Conservation (phyloP, 2,329 filamentous ascomycete genomes). For the Penicillium sp. region DNA sequence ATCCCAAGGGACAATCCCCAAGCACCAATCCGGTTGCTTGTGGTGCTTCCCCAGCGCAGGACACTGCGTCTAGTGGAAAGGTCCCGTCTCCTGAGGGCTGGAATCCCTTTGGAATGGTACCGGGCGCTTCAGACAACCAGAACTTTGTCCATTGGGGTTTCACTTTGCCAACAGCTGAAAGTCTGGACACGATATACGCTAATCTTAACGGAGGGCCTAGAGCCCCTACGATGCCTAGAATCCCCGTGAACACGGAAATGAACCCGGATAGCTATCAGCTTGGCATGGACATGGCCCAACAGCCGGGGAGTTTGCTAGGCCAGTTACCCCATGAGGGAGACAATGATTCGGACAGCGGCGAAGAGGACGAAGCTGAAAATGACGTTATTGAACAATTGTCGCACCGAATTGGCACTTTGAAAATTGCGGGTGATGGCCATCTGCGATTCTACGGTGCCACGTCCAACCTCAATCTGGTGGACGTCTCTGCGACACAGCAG, state of each 20-base stretch:
- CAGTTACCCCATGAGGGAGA: conserved; percentile 19
- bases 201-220: conserved; percentile 20
- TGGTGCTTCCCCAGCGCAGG: conserved; percentile 11
- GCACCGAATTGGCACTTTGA: conserved; percentile 38
- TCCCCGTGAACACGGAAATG: conserved; percentile 18
- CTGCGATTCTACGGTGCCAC: conserved; percentile 40
- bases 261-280: conserved; percentile 23
- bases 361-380: conserved; percentile 33
- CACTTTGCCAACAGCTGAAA: conserved; percentile 32
- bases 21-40: conserved; percentile 1
- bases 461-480: conserved; percentile 38
- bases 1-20: conserved; percentile 9
- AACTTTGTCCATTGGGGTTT: conserved; percentile 27
- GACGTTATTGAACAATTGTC: conserved; percentile 40
- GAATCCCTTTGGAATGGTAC: conserved; percentile 19
- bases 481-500: conserved; percentile 31
- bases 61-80: conserved; percentile 9
- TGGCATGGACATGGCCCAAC: conserved; percentile 23
- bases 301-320: conserved; percentile 17
- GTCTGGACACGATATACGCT: conserved; percentile 28
- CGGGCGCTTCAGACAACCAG: conserved; percentile 17
- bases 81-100: conserved; percentile 11
- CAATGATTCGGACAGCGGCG: conserved; percentile 29
- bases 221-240: background rate
- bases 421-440: conserved; percentile 38